phyloP scores from a whole-genome alignment of 1,284 basidiomycete species.

The Entoloma clypeatum region DNA sequence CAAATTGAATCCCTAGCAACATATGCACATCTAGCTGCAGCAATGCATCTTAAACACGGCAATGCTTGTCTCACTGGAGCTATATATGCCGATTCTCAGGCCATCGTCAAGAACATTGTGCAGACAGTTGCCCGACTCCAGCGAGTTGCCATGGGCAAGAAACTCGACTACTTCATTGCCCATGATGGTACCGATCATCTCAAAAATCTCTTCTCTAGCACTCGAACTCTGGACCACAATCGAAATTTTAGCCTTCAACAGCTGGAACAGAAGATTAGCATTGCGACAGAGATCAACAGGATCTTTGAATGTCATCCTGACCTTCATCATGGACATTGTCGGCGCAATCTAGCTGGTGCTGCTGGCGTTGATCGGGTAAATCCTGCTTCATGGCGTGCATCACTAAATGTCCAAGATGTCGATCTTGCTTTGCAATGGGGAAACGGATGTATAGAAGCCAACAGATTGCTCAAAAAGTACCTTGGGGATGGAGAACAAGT shows the following conservation, averaged over 20 bases:
- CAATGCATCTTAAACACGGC: conserved; percentile 17
- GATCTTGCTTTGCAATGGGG: no score
- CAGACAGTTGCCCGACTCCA: conserved; percentile 20
- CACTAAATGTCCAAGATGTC: conserved; percentile 23
- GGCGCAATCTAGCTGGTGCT: conserved; percentile 17
- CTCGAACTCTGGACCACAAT: conserved; percentile 25
- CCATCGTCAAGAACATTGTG: conserved; percentile 22
- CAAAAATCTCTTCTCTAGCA: conserved; percentile 24
- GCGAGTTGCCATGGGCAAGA: conserved; percentile 17
- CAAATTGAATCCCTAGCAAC: conserved; percentile 22
- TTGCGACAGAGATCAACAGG: conserved; percentile 22
- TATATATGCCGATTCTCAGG: conserved; percentile 24
- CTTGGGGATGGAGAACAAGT: no score
- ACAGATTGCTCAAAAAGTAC: no score
- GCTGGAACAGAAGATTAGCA: conserved; percentile 25
- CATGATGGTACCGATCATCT: conserved; percentile 25
- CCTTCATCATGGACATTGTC: conserved; percentile 22
- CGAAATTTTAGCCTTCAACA: conserved; percentile 27
- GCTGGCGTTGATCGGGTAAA: conserved; percentile 29
- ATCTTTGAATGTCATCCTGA: conserved; percentile 26
- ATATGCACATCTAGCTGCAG: conserved; percentile 20
- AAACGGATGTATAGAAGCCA: no score
- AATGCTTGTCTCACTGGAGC: conserved; percentile 18
- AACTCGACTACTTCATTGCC: conserved; percentile 21
- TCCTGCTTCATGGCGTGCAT: conserved; percentile 27